Conservation (phyloP, 2,329 filamentous ascomycete genomes). For the Aspergillus jensenii region DNA sequence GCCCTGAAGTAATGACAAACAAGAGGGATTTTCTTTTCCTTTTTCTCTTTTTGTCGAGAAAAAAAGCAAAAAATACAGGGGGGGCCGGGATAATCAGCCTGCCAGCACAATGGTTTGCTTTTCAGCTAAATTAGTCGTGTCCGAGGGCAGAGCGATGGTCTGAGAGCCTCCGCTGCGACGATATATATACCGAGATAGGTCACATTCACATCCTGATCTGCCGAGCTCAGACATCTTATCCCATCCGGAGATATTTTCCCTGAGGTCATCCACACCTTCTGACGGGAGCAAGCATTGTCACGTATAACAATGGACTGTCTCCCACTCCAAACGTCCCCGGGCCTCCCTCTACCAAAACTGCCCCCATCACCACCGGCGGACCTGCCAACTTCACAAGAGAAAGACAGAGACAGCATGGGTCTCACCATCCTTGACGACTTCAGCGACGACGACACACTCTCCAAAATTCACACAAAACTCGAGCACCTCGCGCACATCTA, state of each 20-base stretch:
- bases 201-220: not conserved
- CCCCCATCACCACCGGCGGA: not conserved
- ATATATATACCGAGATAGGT: constrained; percentile 1
- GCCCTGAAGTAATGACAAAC: constrained; percentile 2
- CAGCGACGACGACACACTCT: constrained; percentile 8
- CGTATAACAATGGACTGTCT: constrained; percentile 1
- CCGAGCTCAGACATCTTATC: not conserved
- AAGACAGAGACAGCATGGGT: not conserved
- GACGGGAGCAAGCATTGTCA: not conserved
- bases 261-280: not conserved
- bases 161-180: not conserved
- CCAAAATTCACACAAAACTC: constrained; percentile 14
- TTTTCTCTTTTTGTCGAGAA: too few relatives aligned
- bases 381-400: not conserved
- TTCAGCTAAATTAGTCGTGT: not conserved
- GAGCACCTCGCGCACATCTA: constrained; percentile 21
- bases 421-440: not conserved
- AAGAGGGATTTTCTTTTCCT: not conserved
- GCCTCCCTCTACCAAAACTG: not conserved
- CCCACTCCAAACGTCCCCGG: not conserved
- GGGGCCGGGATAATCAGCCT: not conserved
- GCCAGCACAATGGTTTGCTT: not conserved
- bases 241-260: not conserved
- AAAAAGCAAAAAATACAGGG: not conserved
- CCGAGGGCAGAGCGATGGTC: not conserved